Base-by-base conservation (phyloP, 1,284 basidiomycete species). In the Irpex sp. region DNA sequence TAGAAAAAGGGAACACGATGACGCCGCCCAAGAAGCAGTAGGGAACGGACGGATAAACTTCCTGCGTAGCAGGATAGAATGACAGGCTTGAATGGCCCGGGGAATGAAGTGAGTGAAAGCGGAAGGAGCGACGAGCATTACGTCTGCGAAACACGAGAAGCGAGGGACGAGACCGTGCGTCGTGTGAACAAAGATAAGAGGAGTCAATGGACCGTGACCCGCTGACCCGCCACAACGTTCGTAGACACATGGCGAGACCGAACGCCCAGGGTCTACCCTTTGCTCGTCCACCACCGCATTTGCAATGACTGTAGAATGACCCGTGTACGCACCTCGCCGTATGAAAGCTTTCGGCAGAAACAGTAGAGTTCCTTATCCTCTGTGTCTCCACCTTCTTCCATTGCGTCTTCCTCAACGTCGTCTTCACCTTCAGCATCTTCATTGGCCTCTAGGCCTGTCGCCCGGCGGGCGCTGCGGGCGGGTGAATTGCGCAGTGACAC, bases 381-480 rank as follows among this genome's bases (percentile, higher is more conserved):
- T 15, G 13, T 19, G 57, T 47, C 37, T n/a, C 37, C 57, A 55
- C 49, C 26, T 48, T 58, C 61, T n/a, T 62, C 60, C 57, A 49
- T 19, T 48, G 51, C 49, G 19, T 64, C 65, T 6, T 68, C 67
- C 21, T 68, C 67, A 15, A 64, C 62, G 37, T 68, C 67, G n/a
- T 64, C 78, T 51, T 82, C 81, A 3, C 76, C 81, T 55, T 81
- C 81, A 0, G 77, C 81, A 61, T 82, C 80, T 57, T 82, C 85
- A 61, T 78, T 78, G 21, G 76, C 71, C 4, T 78, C 77, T 4
- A 76, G 72, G 17, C 75, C 71, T 3, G 77, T 68, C 19, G 73
- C 73, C 54, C 80, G 79, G n/a, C 73, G 72, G 19, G 69, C 66
- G 26, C 74, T 73, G 56, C 70, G 65, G 34, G 64, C 55, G 49